Base-by-base conservation (phyloP, 352 stramenopile species). In the Pythium catenulatum region DNA sequence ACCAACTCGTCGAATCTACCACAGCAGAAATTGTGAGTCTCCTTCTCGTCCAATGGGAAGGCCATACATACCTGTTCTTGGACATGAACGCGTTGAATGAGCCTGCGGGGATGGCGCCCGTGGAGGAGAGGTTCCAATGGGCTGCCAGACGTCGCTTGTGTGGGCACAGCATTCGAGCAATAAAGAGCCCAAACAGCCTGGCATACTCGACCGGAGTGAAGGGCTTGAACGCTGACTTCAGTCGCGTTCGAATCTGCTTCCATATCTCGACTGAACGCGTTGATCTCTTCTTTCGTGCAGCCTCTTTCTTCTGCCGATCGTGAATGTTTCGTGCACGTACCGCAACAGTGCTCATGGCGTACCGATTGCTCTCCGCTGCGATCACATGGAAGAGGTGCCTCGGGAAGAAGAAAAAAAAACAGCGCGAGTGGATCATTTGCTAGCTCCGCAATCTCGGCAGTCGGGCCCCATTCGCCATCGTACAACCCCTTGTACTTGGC, bases 1-100 rank as follows among this genome's bases (percentile, higher is more conserved):
- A 78, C 50, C n/a, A 78, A 11, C 46, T 78, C 32, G 34, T 78
- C 48, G 25, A 66, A 78, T 25, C 69, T 78, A 56, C 3, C 37
- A 65, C 19, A 78, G n/a, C 14, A 34, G 66, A 34, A 2, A 4
- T 23, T 78, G 45, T 58, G 30, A 39, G 43, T 45, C 14, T 21
- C 25, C 8, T 11, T 27, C 36, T 52, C 25, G 8, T 52, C 32
- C 25, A 15, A 76, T 13, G 45, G 1, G 9, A n/a, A 59, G 17
- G 4, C 43, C 6, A 23, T 52, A 50, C 61, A 32, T 3, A 75
- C 69, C 69, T 32, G 23, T 78, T 66, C 30, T 54, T 45, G 21
- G 32, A 14, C 50, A 78, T 63, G 2, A 21, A 56, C 21, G 25
- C 23, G 7, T 32, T 34, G 17, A 78, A 78, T 5, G 46, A 66